phyloP scores from a whole-genome alignment of 1,284 basidiomycete genomes.

The Pseudozyma sp. region DNA sequence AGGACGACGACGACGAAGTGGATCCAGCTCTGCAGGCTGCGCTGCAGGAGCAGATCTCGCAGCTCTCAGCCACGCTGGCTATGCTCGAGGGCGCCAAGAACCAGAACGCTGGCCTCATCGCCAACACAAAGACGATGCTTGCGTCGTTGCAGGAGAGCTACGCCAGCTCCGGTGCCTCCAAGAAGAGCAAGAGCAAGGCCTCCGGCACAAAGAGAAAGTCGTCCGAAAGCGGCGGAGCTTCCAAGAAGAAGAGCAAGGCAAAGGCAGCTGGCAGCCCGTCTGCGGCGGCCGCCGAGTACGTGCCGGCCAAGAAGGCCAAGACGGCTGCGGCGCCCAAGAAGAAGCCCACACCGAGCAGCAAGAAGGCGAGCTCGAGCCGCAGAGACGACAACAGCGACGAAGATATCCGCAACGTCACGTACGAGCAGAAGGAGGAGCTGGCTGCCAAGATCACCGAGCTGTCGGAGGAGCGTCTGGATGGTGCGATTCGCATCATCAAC shows the following conservation, averaged over 20 bases:
- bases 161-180: conserved; percentile 40
- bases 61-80: conserved; percentile 57
- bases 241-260: conserved; percentile 49
- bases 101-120: conserved; percentile 58
- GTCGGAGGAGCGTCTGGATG: conserved; percentile 66
- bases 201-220: conserved; percentile 55
- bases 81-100: conserved; percentile 59
- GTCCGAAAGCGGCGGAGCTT: conserved; percentile 33
- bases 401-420: conserved; percentile 65
- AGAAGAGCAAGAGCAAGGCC: conserved; percentile 58
- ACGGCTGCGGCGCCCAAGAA: conserved; percentile 47
- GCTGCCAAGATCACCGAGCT: conserved; percentile 68
- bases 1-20: conserved; percentile 58
- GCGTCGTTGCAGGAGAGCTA: conserved; percentile 57
- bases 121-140: conserved; percentile 58
- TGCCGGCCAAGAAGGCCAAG: conserved; percentile 58
- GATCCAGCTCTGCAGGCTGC: conserved; percentile 52
- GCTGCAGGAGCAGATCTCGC: conserved; percentile 59
- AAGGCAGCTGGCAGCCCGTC: conserved; percentile 38
- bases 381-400: conserved; percentile 55
- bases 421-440: conserved; percentile 68
- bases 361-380: conserved; percentile 50
- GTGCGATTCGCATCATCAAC: conserved; percentile 67
- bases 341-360: conserved; percentile 33
- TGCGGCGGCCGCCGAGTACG: conserved; percentile 34